A percentile compares a stretch with the other conserved stretches of the same genome.
These are phyloP conservation scores for Capsella bursapastoris DNA, from an alignment of 345 rosid species.

Conservation along the genomic window DNA sequence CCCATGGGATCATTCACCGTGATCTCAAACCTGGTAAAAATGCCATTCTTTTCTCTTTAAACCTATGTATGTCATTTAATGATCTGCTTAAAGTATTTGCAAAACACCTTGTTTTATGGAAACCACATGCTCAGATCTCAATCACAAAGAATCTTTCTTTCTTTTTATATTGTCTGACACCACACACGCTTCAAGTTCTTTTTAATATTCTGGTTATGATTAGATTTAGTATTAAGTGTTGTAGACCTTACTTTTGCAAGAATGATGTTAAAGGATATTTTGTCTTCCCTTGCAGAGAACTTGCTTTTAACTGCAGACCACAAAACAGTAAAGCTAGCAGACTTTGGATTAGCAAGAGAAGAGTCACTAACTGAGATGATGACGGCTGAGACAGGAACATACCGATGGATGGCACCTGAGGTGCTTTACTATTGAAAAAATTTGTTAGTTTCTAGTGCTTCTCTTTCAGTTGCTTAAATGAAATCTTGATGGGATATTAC, in stretches of 20 bases:
- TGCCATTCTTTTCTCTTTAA: constrained; percentile 14
- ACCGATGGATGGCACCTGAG: constrained; percentile 99
- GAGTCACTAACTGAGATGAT: constrained; percentile 97
- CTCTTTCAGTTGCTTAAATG: neutral
- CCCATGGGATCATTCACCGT: constrained; percentile 95
- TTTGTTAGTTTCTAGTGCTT: neutral
- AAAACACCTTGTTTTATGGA: constrained; percentile 27
- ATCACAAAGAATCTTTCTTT: constrained; percentile 43
- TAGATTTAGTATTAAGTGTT: neutral
- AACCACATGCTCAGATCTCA: constrained; percentile 47
- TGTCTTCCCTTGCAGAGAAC: constrained; percentile 61
- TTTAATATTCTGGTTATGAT: constrained; percentile 25
- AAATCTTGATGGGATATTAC: constrained; percentile 37
- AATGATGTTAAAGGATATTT: constrained; percentile 1
- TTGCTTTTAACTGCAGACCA: constrained; percentile 90
- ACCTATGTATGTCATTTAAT: constrained; percentile 21
- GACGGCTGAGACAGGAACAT: constrained; percentile 98
- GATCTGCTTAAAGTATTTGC: constrained; percentile 38
- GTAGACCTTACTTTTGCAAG: neutral
- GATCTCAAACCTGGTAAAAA: constrained; percentile 91
- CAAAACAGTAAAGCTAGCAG: constrained; percentile 87
- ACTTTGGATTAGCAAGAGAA: constrained; percentile 95
- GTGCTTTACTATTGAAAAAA: constrained; percentile 37
- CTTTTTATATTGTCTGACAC: constrained; percentile 27
- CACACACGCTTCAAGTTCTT: constrained; percentile 35